Conservation (phyloP, 2,329 filamentous ascomycete species). For the Chrysoporthe austroafricana region DNA sequence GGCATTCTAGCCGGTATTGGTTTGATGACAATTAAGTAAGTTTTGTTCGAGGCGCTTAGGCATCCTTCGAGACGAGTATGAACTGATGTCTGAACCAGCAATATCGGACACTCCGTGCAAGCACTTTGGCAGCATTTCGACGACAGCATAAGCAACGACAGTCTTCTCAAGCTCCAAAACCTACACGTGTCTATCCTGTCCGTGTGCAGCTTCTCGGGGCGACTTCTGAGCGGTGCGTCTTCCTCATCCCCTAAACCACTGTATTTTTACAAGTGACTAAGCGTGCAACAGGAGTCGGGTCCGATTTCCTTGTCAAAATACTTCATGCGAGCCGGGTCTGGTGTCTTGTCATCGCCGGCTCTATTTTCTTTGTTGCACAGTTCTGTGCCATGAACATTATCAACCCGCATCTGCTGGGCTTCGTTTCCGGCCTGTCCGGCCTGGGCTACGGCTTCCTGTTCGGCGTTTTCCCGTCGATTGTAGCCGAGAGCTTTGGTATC, state of each 20-base stretch:
- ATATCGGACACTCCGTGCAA: slow-evolving; percentile 89
- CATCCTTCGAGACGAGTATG: too few species aligned
- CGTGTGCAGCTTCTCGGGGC: slow-evolving; percentile 80
- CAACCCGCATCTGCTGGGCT: slow-evolving; percentile 75
- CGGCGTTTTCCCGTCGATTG: slow-evolving; percentile 87
- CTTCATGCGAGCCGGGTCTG: slow-evolving; percentile 83
- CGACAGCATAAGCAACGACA: slow-evolving; percentile 69
- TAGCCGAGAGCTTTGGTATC: slow-evolving; percentile 89
- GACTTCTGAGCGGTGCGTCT: slow-evolving; percentile 71
- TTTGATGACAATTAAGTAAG: slow-evolving; percentile 98
- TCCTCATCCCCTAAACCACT: background rate
- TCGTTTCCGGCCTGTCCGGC: slow-evolving; percentile 83
- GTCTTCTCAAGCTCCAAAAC: slow-evolving; percentile 80
- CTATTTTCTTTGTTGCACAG: slow-evolving; percentile 81
- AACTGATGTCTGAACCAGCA: slow-evolving; percentile 56
- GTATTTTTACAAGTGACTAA: slow-evolving; percentile 8
- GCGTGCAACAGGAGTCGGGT: slow-evolving; percentile 71
- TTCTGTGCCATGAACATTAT: slow-evolving; percentile 73
- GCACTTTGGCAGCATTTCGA: slow-evolving; percentile 90
- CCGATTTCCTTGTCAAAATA: slow-evolving; percentile 84
- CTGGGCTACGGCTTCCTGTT: slow-evolving; percentile 93
- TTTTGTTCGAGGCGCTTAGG: slow-evolving; percentile 27
- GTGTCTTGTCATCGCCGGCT: slow-evolving; percentile 80
- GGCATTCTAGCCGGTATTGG: slow-evolving; percentile 91
- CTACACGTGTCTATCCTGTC: slow-evolving; percentile 96